A percentile compares a stretch with the other conserved stretches of the same genome.
Conservation (phyloP, 805 yeast species). For the Hyphopichia homilentoma region DNA sequence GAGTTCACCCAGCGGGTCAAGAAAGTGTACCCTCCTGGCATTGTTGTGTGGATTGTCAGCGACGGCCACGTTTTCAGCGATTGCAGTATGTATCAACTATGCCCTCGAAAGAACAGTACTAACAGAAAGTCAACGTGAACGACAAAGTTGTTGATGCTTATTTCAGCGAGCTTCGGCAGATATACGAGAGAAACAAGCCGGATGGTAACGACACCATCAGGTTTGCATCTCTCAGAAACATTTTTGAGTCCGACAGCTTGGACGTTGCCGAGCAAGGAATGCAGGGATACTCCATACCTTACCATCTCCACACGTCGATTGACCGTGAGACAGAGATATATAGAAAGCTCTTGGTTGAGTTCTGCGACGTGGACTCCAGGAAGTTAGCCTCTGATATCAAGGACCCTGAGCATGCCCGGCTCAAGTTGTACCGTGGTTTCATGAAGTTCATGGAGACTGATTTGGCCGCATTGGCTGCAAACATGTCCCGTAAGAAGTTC, state of each 20-base stretch:
- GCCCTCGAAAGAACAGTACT: slow-evolving; percentile 7
- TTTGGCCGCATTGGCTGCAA: slow-evolving; percentile 39
- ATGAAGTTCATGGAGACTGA: slow-evolving; percentile 60
- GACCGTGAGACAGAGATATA: slow-evolving; percentile 32
- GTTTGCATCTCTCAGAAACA: slow-evolving; percentile 34
- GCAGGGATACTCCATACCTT: slow-evolving; percentile 21
- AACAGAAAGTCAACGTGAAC: slow-evolving; percentile 46
- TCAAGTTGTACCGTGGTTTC: slow-evolving; percentile 53
- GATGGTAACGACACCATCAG: slow-evolving; percentile 22
- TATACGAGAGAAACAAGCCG: slow-evolving; percentile 36
- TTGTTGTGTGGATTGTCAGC: slow-evolving; percentile 53
- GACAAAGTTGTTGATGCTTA: slow-evolving; percentile 51
- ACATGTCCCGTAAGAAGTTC: slow-evolving; percentile 43
- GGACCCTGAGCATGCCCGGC: slow-evolving; percentile 46
- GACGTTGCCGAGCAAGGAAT: slow-evolving; percentile 12
- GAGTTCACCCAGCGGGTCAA: slow-evolving; percentile 25
- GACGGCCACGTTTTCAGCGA: slow-evolving; percentile 67
- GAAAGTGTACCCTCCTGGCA: slow-evolving; percentile 50
- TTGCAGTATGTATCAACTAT: slow-evolving; percentile 25
- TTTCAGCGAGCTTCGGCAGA: slow-evolving; percentile 39
- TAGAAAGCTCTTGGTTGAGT: slow-evolving; percentile 30
- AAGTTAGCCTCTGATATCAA: slow-evolving; percentile 30
- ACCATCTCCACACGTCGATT: slow-evolving; percentile 29
- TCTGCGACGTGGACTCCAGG: slow-evolving; percentile 38
- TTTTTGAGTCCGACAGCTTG: slow-evolving; percentile 21